A percentile compares a stretch with the other conserved stretches of the same genome.
These are phyloP conservation scores for Heterobasidion parviporum DNA, from an alignment of 1,284 basidiomycete genomes.

Conservation along the genomic window DNA sequence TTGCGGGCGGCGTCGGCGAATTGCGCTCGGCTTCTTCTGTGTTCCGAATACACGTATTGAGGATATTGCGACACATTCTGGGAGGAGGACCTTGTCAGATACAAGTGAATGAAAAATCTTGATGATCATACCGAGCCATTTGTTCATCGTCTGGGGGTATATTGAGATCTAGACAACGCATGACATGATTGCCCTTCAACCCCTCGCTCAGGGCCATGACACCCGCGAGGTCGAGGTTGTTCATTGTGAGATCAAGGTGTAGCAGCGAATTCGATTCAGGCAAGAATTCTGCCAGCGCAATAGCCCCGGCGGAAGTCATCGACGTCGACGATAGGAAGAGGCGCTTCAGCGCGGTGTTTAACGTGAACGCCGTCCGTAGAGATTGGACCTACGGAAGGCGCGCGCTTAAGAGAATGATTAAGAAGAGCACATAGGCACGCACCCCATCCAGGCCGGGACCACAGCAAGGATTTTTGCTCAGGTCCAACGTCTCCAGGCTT, in stretches of 20 bases:
- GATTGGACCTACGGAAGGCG: slow-evolving; percentile 64
- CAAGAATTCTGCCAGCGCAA: slow-evolving; percentile 93
- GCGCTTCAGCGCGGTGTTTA: slow-evolving; percentile 88
- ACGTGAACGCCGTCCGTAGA: slow-evolving; percentile 84
- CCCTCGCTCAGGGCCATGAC: slow-evolving; percentile 89
- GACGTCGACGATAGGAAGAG: slow-evolving; percentile 85
- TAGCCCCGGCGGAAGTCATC: slow-evolving; percentile 81
- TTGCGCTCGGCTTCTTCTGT: slow-evolving; percentile 72
- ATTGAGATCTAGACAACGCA: slow-evolving; percentile 91
- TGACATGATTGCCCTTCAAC: slow-evolving; percentile 72
- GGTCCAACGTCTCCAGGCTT: slow-evolving; percentile 87
- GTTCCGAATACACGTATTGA: slow-evolving; percentile 83
- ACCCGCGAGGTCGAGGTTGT: slow-evolving; percentile 80
- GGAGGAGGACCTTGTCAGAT: background rate
- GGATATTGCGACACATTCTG: slow-evolving; percentile 70
- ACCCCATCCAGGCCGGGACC: slow-evolving; percentile 85
- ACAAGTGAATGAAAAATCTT: slow-evolving; percentile 23
- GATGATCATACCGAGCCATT: slow-evolving; percentile 64
- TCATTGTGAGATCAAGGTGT: slow-evolving; percentile 83
- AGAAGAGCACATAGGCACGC: slow-evolving; percentile 18
- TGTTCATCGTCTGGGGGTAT: slow-evolving; percentile 86
- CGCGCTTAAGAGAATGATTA: background rate
- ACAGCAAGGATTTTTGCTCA: slow-evolving; percentile 90
- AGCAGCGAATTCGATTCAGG: slow-evolving; percentile 84
- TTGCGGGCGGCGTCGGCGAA: slow-evolving; percentile 24